Conservation (phyloP, 352 stramenopile genomes). For the Pythium rishiriense region DNA sequence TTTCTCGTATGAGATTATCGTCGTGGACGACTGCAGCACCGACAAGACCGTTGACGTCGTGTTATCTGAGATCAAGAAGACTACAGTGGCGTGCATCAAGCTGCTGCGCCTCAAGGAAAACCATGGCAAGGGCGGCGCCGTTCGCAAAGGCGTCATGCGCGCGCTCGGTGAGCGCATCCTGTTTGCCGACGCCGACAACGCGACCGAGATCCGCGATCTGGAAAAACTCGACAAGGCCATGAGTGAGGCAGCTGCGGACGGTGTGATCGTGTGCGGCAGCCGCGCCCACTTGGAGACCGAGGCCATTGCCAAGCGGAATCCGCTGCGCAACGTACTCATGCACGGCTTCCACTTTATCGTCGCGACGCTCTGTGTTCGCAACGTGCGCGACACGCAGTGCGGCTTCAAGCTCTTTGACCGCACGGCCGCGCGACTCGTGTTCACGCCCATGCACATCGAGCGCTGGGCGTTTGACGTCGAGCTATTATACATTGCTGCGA, state of each 20-base stretch:
- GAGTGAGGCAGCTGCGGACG: conserved; percentile 34
- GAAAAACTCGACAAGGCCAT: conserved; percentile 70
- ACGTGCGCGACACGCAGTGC: conserved; percentile 93
- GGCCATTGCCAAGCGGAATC: conserved; percentile 82
- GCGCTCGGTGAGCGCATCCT: conserved; percentile 79
- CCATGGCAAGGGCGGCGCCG: conserved; percentile 90
- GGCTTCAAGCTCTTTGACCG: conserved; percentile 95
- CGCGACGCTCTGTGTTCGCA: conserved; percentile 79
- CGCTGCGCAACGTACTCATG: conserved; percentile 91
- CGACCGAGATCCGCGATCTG: conserved; percentile 90
- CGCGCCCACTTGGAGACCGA: conserved; percentile 88
- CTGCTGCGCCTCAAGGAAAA: conserved; percentile 85
- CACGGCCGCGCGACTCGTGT: conserved; percentile 76
- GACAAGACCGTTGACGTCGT: conserved; percentile 83
- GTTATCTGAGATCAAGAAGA: conserved; percentile 44
- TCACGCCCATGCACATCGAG: conserved; percentile 92
- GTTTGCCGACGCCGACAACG: conserved; percentile 93
- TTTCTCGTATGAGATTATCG: conserved; percentile 88
- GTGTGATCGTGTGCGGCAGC: conserved; percentile 88
- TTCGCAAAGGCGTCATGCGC: conserved; percentile 88
- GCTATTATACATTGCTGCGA: conserved; percentile 84
- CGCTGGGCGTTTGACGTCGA: conserved; percentile 96
- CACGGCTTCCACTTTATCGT: conserved; percentile 92
- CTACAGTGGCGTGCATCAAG: conserved; percentile 58
- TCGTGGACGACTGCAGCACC: conserved; percentile 92